Evolutionary conservation across 805 yeast species (phyloP), one percentile per base, ranked within the genome.

Genomic region (Candida ulmi): DNA sequence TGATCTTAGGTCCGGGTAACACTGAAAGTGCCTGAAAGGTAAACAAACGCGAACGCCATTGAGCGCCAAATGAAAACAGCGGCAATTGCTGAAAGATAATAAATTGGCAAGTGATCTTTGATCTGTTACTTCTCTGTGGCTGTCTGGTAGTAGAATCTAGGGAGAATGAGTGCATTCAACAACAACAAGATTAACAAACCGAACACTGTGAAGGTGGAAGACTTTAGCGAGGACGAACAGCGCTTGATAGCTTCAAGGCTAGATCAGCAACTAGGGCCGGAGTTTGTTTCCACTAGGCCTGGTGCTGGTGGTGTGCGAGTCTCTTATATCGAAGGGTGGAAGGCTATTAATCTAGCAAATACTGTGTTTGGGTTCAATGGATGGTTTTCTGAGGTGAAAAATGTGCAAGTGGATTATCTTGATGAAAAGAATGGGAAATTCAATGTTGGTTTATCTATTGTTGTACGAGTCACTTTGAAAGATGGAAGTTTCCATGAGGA

Each of bases 401-500:
- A 68, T 32, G 72, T 79, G 13, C 78, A 73, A 23, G 82, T 84
- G 15, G 95, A 85, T 55, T 85, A 73, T 50, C 64, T 83, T 34
- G 95, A 85, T 52, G 78, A 76, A 27, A 70, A 69, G 30, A 74
- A 74, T 29, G 79, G 80, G 7, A 67, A 74, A 35, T 74, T 66
- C 44, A 72, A 78, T 19, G 65, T 85, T 57, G 93, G 93, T 1
- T 63, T 85, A 11, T 79, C 88, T 2, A 83, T 81, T 8, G 75
- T 66, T n/a, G 87, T 85, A 2, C 65, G 95, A 21, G 83, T 85
- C 5, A 76, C 87, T 0, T 65, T 85, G 37, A 76, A 74, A 46
- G 88, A 83, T 55, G 95, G 95, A 1, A 75, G 91, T 0, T 83
- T 63, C 51, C 85, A 83, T 51, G 95, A 85, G 53, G 95, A 85